Conservation (phyloP, 177 flowering plant genomes). For the Vitis hybrid region DNA sequence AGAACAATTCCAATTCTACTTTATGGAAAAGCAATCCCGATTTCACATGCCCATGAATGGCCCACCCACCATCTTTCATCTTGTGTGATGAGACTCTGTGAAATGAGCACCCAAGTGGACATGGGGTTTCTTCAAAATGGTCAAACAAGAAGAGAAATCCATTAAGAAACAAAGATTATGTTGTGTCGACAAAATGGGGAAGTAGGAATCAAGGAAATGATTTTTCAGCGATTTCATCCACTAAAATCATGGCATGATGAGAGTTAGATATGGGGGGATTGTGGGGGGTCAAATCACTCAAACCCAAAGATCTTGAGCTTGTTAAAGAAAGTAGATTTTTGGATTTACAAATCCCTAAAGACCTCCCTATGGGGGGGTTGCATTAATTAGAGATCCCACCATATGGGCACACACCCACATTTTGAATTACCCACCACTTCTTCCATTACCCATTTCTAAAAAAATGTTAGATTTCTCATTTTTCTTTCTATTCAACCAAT, state of each 20-base stretch:
- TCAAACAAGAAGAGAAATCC: constrained; percentile 2
- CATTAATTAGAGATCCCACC: not conserved
- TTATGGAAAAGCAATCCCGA: too few relatives aligned
- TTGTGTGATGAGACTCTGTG: too few relatives aligned
- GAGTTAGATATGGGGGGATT: constrained; percentile 18
- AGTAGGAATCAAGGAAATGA: not conserved
- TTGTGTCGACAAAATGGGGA: not conserved
- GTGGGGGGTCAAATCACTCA: not conserved
- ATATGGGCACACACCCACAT: too few relatives aligned
- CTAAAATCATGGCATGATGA: constrained; percentile 16
- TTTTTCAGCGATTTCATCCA: not conserved
- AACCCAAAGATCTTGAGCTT: not conserved
- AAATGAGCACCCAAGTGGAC: not conserved
- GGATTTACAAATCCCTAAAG: too few relatives aligned
- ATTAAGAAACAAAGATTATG: not conserved
- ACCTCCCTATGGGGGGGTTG: constrained; percentile 7
- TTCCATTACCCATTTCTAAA: too few relatives aligned
- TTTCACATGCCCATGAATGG: too few relatives aligned
- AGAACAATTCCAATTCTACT: too few relatives aligned
- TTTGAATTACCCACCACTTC: too few relatives aligned
- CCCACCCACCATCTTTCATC: too few relatives aligned
- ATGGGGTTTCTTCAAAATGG: not conserved
- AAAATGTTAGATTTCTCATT: too few relatives aligned
- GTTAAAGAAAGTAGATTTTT: too few relatives aligned
- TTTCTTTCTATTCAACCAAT: too few relatives aligned